A percentile compares a stretch with the other conserved stretches of the same genome.
These are phyloP conservation scores for Pichia californica DNA, from an alignment of 805 yeast genomes.

Conservation along the genomic window DNA sequence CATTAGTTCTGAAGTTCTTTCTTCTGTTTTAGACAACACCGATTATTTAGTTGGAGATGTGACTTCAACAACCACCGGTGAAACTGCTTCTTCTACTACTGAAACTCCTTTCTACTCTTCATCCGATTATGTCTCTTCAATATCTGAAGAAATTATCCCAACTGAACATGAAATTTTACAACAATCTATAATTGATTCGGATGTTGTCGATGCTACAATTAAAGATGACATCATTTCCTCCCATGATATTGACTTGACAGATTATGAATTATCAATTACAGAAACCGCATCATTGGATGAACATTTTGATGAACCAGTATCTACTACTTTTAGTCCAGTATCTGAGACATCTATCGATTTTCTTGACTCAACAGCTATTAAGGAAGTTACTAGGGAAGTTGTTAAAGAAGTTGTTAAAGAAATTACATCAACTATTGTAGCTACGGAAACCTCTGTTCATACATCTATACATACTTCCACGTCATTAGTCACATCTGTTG, in stretches of 20 bases:
- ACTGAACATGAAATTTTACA: no score
- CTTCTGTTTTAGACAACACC: neutral
- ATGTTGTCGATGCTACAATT: conserved; percentile 2
- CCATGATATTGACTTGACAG: neutral
- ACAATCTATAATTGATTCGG: no score
- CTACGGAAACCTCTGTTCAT: conserved; percentile 10
- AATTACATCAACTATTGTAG: conserved; percentile 4
- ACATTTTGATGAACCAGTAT: neutral
- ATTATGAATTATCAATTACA: neutral
- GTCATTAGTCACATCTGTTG: conserved; percentile 4
- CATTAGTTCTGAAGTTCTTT: neutral
- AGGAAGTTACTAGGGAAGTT: conserved; percentile 9
- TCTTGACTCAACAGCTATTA: neutral
- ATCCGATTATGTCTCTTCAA: neutral
- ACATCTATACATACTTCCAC: conserved; percentile 7
- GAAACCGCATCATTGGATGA: no score
- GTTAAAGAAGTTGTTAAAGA: conserved; percentile 12
- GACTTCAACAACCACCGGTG: no score
- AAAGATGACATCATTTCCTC: conserved; percentile 8
- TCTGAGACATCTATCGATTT: no score
- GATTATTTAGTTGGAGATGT: neutral
- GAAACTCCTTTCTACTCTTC: neutral
- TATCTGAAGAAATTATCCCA: neutral
- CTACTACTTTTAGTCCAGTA: neutral
- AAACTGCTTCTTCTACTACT: no score